Percentiles rank a stretch among this genome's conserved stretches.
phyloP scores from a whole-genome alignment of 345 rosid species.

The Geranium rotundifolium region DNA sequence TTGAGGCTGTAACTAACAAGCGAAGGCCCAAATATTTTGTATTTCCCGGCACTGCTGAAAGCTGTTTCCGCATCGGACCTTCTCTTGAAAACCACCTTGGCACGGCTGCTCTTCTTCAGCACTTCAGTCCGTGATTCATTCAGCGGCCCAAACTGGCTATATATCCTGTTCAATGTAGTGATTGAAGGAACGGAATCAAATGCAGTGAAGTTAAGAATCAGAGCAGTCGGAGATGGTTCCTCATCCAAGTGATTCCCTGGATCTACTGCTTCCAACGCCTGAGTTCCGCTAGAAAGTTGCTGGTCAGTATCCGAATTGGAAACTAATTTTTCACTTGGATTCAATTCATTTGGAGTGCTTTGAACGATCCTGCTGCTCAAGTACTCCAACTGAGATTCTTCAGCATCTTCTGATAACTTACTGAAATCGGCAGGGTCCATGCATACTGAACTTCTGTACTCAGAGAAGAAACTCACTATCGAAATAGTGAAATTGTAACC shows the following conservation, averaged over 20 bases:
- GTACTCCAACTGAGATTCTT: slow-evolving; percentile 14
- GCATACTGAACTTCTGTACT: slow-evolving; percentile 31
- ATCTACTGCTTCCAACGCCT: not conserved
- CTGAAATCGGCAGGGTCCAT: slow-evolving; percentile 16
- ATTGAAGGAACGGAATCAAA: slow-evolving; percentile 29
- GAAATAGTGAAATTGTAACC: slow-evolving; percentile 10
- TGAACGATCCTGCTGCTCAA: slow-evolving; percentile 7
- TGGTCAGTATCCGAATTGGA: too few relatives aligned
- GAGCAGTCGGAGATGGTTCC: not conserved
- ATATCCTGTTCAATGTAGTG: slow-evolving; percentile 36
- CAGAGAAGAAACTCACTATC: slow-evolving; percentile 22
- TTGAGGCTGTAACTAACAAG: slow-evolving; percentile 47
- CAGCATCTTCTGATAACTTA: slow-evolving; percentile 8
- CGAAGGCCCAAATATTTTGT: slow-evolving; percentile 51
- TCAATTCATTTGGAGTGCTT: not conserved
- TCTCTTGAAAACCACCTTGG: slow-evolving; percentile 40
- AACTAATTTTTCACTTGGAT: too few relatives aligned
- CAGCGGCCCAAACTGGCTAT: slow-evolving; percentile 36
- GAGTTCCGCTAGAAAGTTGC: not conserved
- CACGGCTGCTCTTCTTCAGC: slow-evolving; percentile 35
- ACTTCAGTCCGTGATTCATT: slow-evolving; percentile 31
- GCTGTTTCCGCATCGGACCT: slow-evolving; percentile 46
- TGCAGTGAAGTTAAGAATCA: slow-evolving; percentile 8
- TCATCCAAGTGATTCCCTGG: not conserved
- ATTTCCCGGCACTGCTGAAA: slow-evolving; percentile 55